Percentiles rank a stretch among this genome's conserved stretches.
Evolutionary conservation across 2,329 filamentous ascomycete genomes (phyloP).

Genomic region (Fusarium mexicanum): DNA sequence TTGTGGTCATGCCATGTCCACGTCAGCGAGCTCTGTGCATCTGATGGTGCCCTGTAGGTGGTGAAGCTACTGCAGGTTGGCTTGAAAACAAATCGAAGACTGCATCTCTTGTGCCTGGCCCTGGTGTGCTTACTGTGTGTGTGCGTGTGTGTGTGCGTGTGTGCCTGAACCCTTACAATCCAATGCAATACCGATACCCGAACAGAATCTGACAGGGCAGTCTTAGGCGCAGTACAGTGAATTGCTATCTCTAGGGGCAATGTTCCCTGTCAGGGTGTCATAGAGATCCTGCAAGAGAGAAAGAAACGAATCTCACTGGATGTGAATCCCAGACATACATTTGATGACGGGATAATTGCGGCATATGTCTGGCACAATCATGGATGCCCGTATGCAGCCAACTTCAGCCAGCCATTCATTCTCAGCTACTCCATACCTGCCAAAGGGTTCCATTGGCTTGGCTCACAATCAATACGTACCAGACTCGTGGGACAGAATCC

Average conservation of each 20-base stretch:
- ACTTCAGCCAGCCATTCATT: not conserved
- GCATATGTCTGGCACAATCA: not conserved
- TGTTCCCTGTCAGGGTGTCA: conserved; percentile 18
- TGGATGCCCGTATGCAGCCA: not conserved
- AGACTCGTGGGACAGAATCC: not conserved
- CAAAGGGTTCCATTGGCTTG: not conserved
- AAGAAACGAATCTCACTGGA: conserved; percentile 5
- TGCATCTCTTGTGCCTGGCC: conserved; percentile 15
- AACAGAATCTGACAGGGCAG: conserved; percentile 13
- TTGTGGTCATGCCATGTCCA: conserved; percentile 33
- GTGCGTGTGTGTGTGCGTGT: not conserved
- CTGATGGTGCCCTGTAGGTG: not conserved
- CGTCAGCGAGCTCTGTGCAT: conserved; percentile 26
- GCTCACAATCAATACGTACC: not conserved
- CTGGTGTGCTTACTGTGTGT: not conserved
- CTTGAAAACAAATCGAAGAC: not conserved
- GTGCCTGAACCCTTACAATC: conserved; percentile 13
- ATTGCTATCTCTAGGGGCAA: not conserved
- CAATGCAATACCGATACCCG: conserved; percentile 27
- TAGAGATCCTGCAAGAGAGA: conserved; percentile 24
- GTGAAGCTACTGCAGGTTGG: conserved; percentile 13
- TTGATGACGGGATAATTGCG: conserved; percentile 23
- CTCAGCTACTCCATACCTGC: not conserved
- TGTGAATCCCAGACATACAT: not conserved
- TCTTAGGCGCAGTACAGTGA: not conserved